Evolutionary conservation across 805 yeast genomes (phyloP), one percentile per base, ranked within the genome.

Genomic region (Yarrowia hollandica): DNA sequence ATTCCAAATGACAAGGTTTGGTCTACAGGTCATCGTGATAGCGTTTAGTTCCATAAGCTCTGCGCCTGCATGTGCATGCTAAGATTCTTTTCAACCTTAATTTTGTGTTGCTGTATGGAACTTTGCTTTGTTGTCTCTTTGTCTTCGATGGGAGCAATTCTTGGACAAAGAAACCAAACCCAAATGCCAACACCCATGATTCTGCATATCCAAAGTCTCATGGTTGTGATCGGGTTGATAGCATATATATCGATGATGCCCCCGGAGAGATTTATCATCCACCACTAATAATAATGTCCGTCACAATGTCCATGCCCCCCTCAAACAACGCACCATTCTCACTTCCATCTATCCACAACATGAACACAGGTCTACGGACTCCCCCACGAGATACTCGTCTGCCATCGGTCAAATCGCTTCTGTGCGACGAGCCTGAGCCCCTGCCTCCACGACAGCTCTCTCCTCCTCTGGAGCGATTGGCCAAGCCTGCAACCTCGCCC

Each of bases 91-190:
- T 19, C 52, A 44, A 42, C 52, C 52, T 44, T 44, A 44, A 44
- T 28, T 14, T 14, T 44, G 35, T 44, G 52, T 44, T 44, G 52
- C 52, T 44, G 52, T 44, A 44, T 44, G 52, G 52, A 44, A 44
- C 52, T 44, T 28, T 44, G 48, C 52, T 44, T 44, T 44, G 52
- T 44, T 41, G 22, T 30, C 26, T 30, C 52, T 28, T 44, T 44
- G 52, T 44, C 35, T 44, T 44, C 52, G 52, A 44, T 44, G 52
- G 26, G 52, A 44, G 52, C 52, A 44, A 44, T 44, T 44, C 35
- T n/a, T 21, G 15, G 10, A 44, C 52, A 44, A 44, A 30, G 52
- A 41, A 41, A 6, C 16, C 6, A 41, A 41, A 41, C 48, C 48
- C 48, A 41, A 41, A 41, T 16, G 23, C 18, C 30, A 16, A 19